Evolutionary conservation across 176 grass and related monocot genomes (phyloP).

Genomic region (Zea luxurians): DNA sequence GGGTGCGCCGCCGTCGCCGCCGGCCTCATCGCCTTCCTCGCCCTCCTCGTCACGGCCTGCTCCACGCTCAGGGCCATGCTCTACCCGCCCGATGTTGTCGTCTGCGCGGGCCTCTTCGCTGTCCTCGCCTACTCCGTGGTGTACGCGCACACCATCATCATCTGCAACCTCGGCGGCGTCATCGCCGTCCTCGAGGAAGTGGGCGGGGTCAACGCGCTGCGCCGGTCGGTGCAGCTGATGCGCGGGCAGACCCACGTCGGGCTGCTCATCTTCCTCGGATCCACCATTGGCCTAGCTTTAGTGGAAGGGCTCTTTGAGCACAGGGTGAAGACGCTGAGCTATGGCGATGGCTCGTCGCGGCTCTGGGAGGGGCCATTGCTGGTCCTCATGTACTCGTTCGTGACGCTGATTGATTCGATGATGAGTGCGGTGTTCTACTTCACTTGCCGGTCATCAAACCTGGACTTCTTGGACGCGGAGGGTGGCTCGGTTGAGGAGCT

Average conservation of each 20-base stretch:
- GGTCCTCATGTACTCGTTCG: slow-evolving; percentile 90
- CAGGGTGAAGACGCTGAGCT: slow-evolving; percentile 93
- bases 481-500: slow-evolving; percentile 37
- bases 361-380: slow-evolving; percentile 94
- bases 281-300: slow-evolving; percentile 73
- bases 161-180: slow-evolving; percentile 84
- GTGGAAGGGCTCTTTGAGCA: slow-evolving; percentile 94
- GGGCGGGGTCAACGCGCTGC: slow-evolving; percentile 52
- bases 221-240: slow-evolving; percentile 66
- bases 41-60: slow-evolving; percentile 68
- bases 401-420: slow-evolving; percentile 84
- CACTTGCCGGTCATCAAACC: slow-evolving; percentile 70
- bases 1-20: slow-evolving; percentile 51
- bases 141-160: slow-evolving; percentile 76
- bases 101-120: slow-evolving; percentile 71
- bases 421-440: slow-evolving; percentile 94
- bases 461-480: slow-evolving; percentile 50
- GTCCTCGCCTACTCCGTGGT: slow-evolving; percentile 73
- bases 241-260: slow-evolving; percentile 84
- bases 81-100: slow-evolving; percentile 77
- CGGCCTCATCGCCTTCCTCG: slow-evolving; percentile 64
- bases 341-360: slow-evolving; percentile 77
- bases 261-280: slow-evolving; percentile 84
- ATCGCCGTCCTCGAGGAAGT: slow-evolving; percentile 84
- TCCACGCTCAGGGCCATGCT: slow-evolving; percentile 59